Percentiles rank a stretch among this genome's conserved stretches.
phyloP scores from a whole-genome alignment of 2,329 filamentous ascomycete genomes.

The Neopestalotiopsis sp. region DNA sequence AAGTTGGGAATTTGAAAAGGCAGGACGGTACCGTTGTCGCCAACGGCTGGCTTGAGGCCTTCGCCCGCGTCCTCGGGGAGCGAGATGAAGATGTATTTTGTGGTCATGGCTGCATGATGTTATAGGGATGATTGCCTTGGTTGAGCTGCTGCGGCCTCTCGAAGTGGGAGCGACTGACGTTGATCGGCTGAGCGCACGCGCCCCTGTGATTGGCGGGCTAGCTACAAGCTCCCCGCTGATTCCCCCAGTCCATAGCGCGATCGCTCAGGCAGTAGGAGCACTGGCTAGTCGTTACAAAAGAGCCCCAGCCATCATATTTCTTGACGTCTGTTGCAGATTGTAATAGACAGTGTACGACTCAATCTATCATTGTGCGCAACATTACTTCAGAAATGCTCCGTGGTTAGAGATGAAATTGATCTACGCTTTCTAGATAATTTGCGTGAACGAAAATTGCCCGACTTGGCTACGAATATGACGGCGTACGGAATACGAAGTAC shows the following conservation, averaged over 20 bases:
- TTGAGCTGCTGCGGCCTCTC: neutral
- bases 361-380: neutral
- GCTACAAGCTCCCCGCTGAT: constrained; percentile 5
- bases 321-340: neutral
- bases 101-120: constrained; percentile 35
- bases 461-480: too few relatives aligned
- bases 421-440: too few relatives aligned
- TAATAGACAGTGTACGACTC: neutral
- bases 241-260: neutral
- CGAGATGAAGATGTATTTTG: constrained; percentile 86
- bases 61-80: constrained; percentile 87
- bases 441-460: neutral
- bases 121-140: neutral
- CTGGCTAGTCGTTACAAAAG: neutral
- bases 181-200: constrained; percentile 8
- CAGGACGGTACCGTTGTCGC: constrained; percentile 76
- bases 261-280: neutral
- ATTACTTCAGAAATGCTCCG: neutral
- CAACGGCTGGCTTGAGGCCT: constrained; percentile 74
- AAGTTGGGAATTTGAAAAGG: constrained; percentile 89
- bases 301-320: neutral
- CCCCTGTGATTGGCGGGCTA: constrained; percentile 6
- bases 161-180: constrained; percentile 16
- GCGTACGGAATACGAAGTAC: neutral
- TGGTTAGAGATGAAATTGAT: too few relatives aligned